Base-by-base conservation (phyloP, 116 monocot species). In the Dioscorea cayenensis region DNA sequence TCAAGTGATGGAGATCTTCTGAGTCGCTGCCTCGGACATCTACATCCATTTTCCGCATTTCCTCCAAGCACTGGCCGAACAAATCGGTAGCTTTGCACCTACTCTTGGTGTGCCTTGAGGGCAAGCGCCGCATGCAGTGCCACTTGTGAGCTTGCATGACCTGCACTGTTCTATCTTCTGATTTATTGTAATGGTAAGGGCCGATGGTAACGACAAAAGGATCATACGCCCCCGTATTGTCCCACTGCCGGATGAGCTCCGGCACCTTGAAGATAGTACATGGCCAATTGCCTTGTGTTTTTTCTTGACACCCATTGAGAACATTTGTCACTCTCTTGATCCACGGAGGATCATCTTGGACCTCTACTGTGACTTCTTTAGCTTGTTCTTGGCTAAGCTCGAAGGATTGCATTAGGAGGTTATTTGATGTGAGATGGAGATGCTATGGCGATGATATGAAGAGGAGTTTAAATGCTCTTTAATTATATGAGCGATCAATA, bases 181-280 rank as follows among this genome's bases (percentile, higher is more conserved):
- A 3, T 68, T 38, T 9, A 43, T 19, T 13, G 17, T 3, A 16
- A 68, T 76, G 52, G 70, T 52, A 70, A 9, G 73, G 73, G 65
- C 82, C 82, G 18, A 82, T 65, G 50, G 65, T 65, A 49, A 74
- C 48, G 11, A 77, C 66, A 18, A 25, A 5, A 2, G 82, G 82
- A 13, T 64, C 27, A 60, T 70, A 77, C 16, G 77, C 77, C 35
- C 25, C 28, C 1, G 17, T n/a, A n/a, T n/a, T 12, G 14, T 81
- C 72, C 6, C 8, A 14, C 5, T 38, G 11, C 22, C 59, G 62
- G 29, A 81, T 61, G 43, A 51, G 4, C 43, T 43, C 43, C 43
- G 43, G 43, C 43, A 43, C 43, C 43, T 0, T 43, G 1, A 10
- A 10, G 43, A 43, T 5, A 6, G 43, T 0, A 0, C 43, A 43